phyloP scores from a whole-genome alignment of 306 rosid genomes.

The Hippophae rhamnoides region DNA sequence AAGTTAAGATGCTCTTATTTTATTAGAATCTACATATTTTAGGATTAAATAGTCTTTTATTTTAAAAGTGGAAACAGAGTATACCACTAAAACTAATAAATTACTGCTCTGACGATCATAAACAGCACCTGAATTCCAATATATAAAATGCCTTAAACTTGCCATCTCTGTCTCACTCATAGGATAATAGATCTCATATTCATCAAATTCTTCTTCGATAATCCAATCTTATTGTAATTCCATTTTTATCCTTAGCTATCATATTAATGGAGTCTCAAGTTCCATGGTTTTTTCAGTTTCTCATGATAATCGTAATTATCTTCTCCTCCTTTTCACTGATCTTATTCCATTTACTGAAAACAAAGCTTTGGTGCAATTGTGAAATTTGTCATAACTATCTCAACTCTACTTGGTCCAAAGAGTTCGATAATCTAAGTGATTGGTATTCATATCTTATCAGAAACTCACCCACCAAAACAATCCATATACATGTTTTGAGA shows the following conservation, averaged over 20 bases:
- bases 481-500: conserved; percentile 56
- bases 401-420: conserved; percentile 45
- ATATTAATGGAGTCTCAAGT: conserved; percentile 22
- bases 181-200: no score
- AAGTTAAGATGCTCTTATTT: no score
- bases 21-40: no score
- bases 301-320: not conserved
- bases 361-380: conserved; percentile 40
- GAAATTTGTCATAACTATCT: conserved; percentile 49
- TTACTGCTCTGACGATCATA: no score
- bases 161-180: not conserved
- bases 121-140: no score
- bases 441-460: conserved; percentile 63
- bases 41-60: not conserved
- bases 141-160: no score
- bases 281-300: conserved; percentile 17
- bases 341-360: not conserved
- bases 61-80: conserved; percentile 5
- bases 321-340: not conserved
- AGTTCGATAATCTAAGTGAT: conserved; percentile 57
- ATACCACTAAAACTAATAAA: conserved; percentile 7
- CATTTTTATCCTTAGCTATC: conserved; percentile 5
- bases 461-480: conserved; percentile 49
- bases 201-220: conserved; percentile 2
- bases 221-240: not conserved